Evolutionary conservation across 352 stramenopile genomes (phyloP).

Genomic region (Globisporangium emineosum): DNA sequence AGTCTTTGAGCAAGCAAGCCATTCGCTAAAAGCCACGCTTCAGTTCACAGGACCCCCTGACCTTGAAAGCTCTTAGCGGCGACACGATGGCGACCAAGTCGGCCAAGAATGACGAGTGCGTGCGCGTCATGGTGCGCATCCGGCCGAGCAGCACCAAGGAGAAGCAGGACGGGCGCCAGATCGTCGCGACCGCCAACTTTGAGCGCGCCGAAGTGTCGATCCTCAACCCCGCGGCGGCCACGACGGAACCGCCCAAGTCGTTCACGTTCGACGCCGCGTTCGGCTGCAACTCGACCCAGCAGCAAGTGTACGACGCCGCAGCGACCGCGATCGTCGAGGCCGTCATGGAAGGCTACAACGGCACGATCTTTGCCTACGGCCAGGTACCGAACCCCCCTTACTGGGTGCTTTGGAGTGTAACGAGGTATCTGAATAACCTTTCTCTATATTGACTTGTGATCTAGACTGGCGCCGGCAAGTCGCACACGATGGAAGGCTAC

Average conservation of each 20-base stretch:
- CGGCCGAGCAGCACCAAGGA: conserved; percentile 94
- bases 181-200: conserved; percentile 85
- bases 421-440: no score
- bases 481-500: conserved; percentile 85
- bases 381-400: no score
- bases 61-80: not conserved
- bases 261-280: conserved; percentile 73
- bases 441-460: no score
- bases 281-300: conserved; percentile 48
- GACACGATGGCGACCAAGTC: conserved; percentile 33
- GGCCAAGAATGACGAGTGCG: conserved; percentile 87
- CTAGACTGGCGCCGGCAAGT: conserved; percentile 88
- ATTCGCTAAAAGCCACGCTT: not conserved
- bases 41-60: no score
- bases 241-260: conserved; percentile 86
- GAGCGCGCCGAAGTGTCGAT: conserved; percentile 89
- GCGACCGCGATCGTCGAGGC: conserved; percentile 57
- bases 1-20: not conserved
- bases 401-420: no score
- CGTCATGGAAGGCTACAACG: conserved; percentile 64
- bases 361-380: conserved; percentile 65
- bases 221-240: conserved; percentile 68
- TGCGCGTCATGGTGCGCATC: conserved; percentile 96
- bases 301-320: conserved; percentile 46
- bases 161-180: conserved; percentile 88